Evolutionary conservation across 1,139 yeast species (phyloP).

Genomic region (Candida sp.): DNA sequence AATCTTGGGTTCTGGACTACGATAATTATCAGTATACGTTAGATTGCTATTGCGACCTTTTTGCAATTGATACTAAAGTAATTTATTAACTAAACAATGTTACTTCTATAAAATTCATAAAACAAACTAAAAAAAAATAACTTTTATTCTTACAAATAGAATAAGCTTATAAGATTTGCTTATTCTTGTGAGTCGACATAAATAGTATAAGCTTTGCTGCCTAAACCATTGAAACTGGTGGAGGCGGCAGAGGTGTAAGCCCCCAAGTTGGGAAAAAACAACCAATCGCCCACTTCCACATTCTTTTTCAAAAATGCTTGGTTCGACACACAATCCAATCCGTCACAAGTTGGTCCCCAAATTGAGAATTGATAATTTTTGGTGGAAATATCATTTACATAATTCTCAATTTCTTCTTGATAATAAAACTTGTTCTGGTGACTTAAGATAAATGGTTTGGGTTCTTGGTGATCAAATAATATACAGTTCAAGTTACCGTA

Average conservation of each 20-base stretch:
- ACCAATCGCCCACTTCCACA: conserved; percentile 87
- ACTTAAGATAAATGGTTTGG: conserved; percentile 63
- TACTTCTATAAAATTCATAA: too few species aligned
- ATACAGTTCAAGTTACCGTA: conserved; percentile 96
- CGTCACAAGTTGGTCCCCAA: conserved; percentile 99
- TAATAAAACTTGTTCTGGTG: conserved; percentile 50
- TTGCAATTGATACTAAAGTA: too few species aligned
- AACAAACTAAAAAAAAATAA: neutral
- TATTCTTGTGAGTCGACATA: conserved; percentile 51
- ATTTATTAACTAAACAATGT: too few species aligned
- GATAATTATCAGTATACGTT: too few species aligned
- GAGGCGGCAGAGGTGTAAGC: conserved; percentile 96
- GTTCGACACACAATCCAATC: conserved; percentile 77
- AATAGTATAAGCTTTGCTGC: conserved; percentile 53
- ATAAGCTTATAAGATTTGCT: too few species aligned
- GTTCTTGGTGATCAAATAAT: conserved; percentile 86
- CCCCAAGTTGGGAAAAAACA: conserved; percentile 79
- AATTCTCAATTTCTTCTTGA: conserved; percentile 19
- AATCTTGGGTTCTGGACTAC: too few species aligned
- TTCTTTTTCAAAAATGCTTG: conserved; percentile 52
- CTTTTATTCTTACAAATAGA: neutral
- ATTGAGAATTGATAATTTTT: conserved; percentile 52
- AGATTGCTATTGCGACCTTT: too few species aligned
- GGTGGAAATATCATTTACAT: conserved; percentile 8
- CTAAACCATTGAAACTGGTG: conserved; percentile 86